phyloP scores from a whole-genome alignment of 176 grass and related monocot genomes.

The Olyra latifolia region DNA sequence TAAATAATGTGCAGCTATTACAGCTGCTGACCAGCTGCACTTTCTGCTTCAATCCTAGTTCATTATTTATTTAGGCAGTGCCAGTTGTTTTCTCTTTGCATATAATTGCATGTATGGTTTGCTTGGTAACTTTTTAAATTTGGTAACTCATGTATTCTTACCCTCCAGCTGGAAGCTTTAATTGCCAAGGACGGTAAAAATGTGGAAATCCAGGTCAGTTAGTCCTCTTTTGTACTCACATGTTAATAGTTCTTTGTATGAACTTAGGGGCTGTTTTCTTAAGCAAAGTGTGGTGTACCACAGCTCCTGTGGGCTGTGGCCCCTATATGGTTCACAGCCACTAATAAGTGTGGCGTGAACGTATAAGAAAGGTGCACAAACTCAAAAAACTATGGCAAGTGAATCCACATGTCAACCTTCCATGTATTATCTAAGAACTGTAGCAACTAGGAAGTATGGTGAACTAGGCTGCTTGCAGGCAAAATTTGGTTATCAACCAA shows the following conservation, averaged over 20 bases:
- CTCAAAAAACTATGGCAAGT: neutral
- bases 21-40: neutral
- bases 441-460: neutral
- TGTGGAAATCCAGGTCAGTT: conserved; percentile 68
- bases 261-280: neutral
- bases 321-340: neutral
- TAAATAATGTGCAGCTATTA: neutral
- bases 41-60: neutral
- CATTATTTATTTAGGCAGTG: neutral
- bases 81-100: neutral
- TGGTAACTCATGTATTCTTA: conserved; percentile 1
- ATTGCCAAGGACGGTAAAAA: conserved; percentile 75
- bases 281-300: neutral
- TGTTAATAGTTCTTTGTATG: conserved; percentile 11
- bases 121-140: neutral
- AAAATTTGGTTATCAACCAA: neutral
- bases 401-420: neutral
- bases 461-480: neutral
- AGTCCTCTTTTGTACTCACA: neutral
- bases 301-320: neutral
- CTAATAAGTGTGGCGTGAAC: neutral
- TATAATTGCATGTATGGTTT: neutral
- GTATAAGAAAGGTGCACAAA: neutral
- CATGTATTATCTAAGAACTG: neutral
- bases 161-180: conserved; percentile 57